Percentiles rank a stretch among this genome's conserved stretches.
phyloP scores from a whole-genome alignment of 2,329 filamentous ascomycete species.

The Phaeosphaeria sp. region DNA sequence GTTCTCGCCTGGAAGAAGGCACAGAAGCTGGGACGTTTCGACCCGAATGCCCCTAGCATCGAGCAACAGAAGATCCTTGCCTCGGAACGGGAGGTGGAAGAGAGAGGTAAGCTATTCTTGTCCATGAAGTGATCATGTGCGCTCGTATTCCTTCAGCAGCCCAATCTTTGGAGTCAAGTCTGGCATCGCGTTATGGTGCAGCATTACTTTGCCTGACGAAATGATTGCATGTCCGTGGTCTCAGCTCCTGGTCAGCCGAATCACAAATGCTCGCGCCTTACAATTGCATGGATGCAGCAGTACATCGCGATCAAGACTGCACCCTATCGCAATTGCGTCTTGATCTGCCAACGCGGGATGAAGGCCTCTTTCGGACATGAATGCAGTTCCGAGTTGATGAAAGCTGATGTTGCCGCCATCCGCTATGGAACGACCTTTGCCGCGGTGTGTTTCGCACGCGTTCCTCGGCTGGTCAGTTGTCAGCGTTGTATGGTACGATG shows the following conservation, averaged over 20 bases:
- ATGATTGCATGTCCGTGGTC: not conserved
- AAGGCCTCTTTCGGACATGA: not conserved
- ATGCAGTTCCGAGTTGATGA: not conserved
- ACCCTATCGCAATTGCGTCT: not conserved
- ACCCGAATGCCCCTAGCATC: conserved; percentile 78
- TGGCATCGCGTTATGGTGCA: not conserved
- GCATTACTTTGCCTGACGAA: not conserved
- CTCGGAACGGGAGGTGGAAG: conserved; percentile 72
- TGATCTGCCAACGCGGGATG: not conserved
- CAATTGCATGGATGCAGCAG: not conserved
- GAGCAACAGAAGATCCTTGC: conserved; percentile 75
- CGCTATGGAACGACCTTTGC: not conserved
- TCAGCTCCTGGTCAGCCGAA: not conserved
- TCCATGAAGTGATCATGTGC: conserved; percentile 16
- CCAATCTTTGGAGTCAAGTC: conserved; percentile 12
- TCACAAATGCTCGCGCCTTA: not conserved
- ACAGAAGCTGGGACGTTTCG: conserved; percentile 96
- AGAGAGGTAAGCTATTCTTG: conserved; percentile 62
- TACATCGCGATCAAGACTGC: not conserved
- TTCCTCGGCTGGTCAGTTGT: not conserved
- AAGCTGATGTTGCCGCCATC: not conserved
- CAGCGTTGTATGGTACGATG: not conserved
- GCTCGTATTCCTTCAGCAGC: conserved; percentile 23
- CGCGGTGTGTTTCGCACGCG: not conserved
- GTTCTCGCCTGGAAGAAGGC: conserved; percentile 95